These are phyloP conservation scores for Podospora anserina DNA, from an alignment of 495 filamentous ascomycete species.

Conservation along the genomic window DNA sequence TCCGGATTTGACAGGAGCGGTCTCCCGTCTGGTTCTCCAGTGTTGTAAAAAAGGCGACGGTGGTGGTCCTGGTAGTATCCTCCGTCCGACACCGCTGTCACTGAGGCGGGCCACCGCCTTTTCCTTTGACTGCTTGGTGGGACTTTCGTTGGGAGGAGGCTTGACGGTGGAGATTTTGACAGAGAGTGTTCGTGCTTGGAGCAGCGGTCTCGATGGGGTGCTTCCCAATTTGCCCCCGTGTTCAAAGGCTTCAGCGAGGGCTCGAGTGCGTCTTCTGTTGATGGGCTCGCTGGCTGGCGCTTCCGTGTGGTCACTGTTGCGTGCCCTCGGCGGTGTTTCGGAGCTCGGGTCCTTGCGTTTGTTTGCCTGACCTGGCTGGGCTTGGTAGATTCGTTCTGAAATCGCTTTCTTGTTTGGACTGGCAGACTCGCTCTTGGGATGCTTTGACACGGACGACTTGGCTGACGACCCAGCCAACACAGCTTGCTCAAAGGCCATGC, in stretches of 20 bases:
- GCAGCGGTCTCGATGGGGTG: conserved; percentile 7
- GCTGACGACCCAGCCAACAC: background rate
- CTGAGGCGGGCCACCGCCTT: background rate
- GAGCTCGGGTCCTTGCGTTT: conserved; percentile 3
- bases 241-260: background rate
- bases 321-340: background rate
- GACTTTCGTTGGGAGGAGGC: background rate
- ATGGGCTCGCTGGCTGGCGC: background rate
- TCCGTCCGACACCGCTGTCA: background rate
- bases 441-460: conserved; percentile 5
- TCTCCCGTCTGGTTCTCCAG: conserved; percentile 15
- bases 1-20: conserved; percentile 9
- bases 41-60: conserved; percentile 16
- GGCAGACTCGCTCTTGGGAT: background rate
- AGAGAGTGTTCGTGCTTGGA: conserved; percentile 18
- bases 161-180: conserved; percentile 19
- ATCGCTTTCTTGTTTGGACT: background rate
- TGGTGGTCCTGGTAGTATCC: conserved; percentile 4
- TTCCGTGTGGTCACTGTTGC: background rate
- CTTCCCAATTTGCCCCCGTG: conserved; percentile 1
- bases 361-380: background rate
- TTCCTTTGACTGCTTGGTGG: background rate
- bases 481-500: conserved; percentile 32
- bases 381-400: background rate
- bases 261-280: background rate